phyloP scores from a whole-genome alignment of 148 eudicot genomes.

The Suaeda aralocaspica region DNA sequence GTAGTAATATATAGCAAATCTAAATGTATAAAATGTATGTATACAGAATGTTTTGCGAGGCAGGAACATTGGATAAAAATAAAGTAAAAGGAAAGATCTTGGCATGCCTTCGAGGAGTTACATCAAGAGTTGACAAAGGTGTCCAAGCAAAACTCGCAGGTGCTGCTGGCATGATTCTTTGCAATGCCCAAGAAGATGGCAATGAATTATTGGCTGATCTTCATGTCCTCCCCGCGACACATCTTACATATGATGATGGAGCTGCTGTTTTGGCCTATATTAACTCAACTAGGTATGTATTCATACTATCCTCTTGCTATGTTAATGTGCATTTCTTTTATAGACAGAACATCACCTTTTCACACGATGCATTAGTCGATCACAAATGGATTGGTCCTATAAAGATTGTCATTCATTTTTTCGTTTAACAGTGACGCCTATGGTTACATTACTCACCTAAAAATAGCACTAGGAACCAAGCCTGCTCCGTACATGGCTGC shows the following conservation, averaged over 20 bases:
- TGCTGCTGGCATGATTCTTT: conserved; percentile 65
- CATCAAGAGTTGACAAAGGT: conserved; percentile 43
- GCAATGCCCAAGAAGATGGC: conserved; percentile 40
- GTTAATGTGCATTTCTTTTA: too few relatives aligned
- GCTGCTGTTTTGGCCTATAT: conserved; percentile 39
- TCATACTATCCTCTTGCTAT: too few relatives aligned
- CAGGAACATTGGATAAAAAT: conserved; percentile 40
- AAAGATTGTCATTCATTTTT: too few relatives aligned
- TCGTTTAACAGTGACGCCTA: too few relatives aligned
- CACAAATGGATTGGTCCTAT: too few relatives aligned
- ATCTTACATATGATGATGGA: conserved; percentile 51
- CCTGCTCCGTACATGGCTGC: conserved; percentile 65
- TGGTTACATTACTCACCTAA: conserved; percentile 34
- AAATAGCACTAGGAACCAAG: conserved; percentile 17
- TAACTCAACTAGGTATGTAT: conserved; percentile 42
- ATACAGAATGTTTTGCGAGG: conserved; percentile 38
- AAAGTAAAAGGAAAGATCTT: conserved; percentile 70
- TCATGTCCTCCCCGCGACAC: conserved; percentile 58
- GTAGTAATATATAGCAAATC: background rate
- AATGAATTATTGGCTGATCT: conserved; percentile 45
- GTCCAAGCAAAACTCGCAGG: conserved; percentile 45
- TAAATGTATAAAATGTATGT: background rate
- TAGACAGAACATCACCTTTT: too few relatives aligned
- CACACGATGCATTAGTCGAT: too few relatives aligned
- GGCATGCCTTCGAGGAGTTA: conserved; percentile 56